A percentile compares a stretch with the other conserved stretches of the same genome.
Conservation (phyloP, 2,329 filamentous ascomycete species). For the Chrysoporthe puriensis region DNA sequence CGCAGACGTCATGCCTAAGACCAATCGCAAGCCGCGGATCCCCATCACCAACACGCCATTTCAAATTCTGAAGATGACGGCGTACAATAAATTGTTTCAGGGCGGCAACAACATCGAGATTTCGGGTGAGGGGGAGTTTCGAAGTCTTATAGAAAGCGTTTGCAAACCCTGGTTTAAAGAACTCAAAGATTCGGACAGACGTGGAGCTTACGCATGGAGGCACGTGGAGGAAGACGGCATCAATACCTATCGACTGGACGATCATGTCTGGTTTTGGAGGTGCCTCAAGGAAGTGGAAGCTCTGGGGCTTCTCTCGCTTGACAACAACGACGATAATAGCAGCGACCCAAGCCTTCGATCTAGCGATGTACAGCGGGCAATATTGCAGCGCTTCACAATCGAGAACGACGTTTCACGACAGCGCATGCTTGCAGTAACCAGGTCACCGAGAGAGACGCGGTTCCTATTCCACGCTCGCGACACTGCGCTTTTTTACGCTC, state of each 20-base stretch:
- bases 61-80: conserved; percentile 9
- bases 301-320: background rate
- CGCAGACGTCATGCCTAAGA: background rate
- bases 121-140: background rate
- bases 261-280: conserved; percentile 31
- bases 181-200: background rate
- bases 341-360: background rate
- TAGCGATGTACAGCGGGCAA: conserved; percentile 19
- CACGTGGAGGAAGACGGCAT: conserved; percentile 14
- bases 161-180: background rate
- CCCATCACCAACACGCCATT: conserved; percentile 4
- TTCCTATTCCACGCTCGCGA: conserved; percentile 32
- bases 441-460: conserved; percentile 26
- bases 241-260: conserved; percentile 26
- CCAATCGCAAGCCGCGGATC: background rate
- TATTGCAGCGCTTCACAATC: conserved; percentile 26
- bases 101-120: background rate
- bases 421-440: conserved; percentile 29
- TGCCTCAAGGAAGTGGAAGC: conserved; percentile 25
- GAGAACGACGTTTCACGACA: conserved; percentile 23
- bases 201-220: conserved; percentile 21
- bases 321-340: background rate
- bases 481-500: conserved; percentile 27
- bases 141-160: background rate
- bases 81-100: background rate